A percentile compares a stretch with the other conserved stretches of the same genome.
Conservation (phyloP, 2,329 filamentous ascomycete genomes). For the Botrytis tulipae region DNA sequence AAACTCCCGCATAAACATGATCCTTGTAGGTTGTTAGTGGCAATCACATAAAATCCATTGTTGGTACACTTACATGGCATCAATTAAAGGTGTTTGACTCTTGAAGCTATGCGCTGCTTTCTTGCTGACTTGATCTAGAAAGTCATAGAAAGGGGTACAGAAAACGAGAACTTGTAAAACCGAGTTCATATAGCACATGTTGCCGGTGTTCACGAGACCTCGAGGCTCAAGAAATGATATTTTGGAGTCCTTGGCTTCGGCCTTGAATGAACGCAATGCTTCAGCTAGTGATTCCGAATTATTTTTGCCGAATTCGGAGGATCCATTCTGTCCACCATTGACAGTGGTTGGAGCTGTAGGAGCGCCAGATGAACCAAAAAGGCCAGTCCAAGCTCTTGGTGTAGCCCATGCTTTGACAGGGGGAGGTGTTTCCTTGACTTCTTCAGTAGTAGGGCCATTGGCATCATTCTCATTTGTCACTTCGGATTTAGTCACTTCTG, state of each 20-base stretch:
- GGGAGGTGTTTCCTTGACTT: slow-evolving; percentile 42
- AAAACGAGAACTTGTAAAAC: slow-evolving; percentile 94
- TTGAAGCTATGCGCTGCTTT: slow-evolving; percentile 89
- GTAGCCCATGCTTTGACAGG: slow-evolving; percentile 43
- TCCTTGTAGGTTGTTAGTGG: slow-evolving; percentile 51
- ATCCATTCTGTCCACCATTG: slow-evolving; percentile 37
- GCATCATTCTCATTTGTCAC: neutral
- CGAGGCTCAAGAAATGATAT: slow-evolving; percentile 86
- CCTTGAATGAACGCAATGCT: slow-evolving; percentile 69
- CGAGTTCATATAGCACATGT: slow-evolving; percentile 99
- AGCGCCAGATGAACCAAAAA: slow-evolving; percentile 50
- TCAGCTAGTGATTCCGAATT: slow-evolving; percentile 69
- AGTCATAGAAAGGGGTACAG: slow-evolving; percentile 91
- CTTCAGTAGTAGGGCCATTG: slow-evolving; percentile 22
- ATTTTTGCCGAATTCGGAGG: slow-evolving; percentile 41
- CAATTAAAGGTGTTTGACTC: slow-evolving; percentile 87
- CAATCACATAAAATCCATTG: slow-evolving; percentile 2
- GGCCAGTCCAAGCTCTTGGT: slow-evolving; percentile 68
- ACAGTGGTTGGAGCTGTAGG: slow-evolving; percentile 42
- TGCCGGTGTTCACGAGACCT: slow-evolving; percentile 93
- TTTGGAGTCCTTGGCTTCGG: slow-evolving; percentile 56
- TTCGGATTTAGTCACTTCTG: slow-evolving; percentile 14
- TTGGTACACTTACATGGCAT: slow-evolving; percentile 77
- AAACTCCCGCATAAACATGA: slow-evolving; percentile 95
- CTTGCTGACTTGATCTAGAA: slow-evolving; percentile 82